phyloP scores from a whole-genome alignment of 140 eudicot species.

The Anethum foeniculum region DNA sequence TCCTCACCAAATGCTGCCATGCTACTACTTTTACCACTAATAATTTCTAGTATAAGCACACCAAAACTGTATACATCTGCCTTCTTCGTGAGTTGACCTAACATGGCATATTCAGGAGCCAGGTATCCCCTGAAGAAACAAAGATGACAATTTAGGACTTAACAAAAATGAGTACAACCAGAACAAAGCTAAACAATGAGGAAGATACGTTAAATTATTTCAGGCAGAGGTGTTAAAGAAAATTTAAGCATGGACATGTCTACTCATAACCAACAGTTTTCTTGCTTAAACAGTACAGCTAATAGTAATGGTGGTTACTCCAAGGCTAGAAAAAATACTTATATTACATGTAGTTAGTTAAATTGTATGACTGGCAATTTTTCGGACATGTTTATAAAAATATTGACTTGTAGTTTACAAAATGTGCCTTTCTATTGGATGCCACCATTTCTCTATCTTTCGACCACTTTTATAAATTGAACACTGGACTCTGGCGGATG shows the following conservation, averaged over 20 bases:
- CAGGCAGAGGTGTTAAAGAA: not conserved
- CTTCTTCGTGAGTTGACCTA: conserved; percentile 75
- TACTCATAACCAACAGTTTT: not conserved
- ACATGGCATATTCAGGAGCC: conserved; percentile 74
- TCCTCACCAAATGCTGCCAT: conserved; percentile 56
- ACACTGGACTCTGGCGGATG: not conserved
- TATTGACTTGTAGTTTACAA: not conserved
- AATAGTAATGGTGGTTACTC: not conserved
- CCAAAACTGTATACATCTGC: conserved; percentile 87
- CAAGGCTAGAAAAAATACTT: not conserved
- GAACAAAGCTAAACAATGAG: not conserved
- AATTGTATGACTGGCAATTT: not conserved
- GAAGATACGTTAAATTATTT: not conserved
- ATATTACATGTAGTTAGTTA: not conserved
- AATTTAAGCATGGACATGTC: too few species aligned
- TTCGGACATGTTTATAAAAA: not conserved
- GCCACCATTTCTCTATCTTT: not conserved
- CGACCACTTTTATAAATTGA: not conserved
- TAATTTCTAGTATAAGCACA: conserved; percentile 65
- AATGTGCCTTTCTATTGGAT: not conserved
- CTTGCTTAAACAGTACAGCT: not conserved
- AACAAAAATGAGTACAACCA: not conserved
- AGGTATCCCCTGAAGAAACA: conserved; percentile 63
- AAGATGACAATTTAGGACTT: not conserved
- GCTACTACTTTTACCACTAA: conserved; percentile 65